Evolutionary conservation across 768 basidiomycete genomes (phyloP).

Genomic region (Trametopsis cervina): DNA sequence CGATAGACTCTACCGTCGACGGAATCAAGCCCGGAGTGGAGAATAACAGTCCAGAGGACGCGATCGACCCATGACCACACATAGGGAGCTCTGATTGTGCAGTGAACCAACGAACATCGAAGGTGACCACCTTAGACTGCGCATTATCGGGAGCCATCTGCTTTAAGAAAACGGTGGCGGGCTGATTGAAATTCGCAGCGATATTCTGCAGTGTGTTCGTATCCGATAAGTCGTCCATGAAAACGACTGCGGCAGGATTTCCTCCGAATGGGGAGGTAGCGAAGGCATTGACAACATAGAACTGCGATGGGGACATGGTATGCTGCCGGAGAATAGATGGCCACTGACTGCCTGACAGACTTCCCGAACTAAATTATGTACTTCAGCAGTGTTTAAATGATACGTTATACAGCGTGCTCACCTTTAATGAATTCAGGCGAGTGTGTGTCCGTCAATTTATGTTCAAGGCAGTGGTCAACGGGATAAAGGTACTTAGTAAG

Average conservation of each 20-base stretch:
- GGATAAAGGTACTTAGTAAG: too few species aligned
- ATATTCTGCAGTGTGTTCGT: conserved; percentile 27
- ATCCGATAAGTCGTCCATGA: conserved; percentile 26
- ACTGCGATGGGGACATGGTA: conserved; percentile 17
- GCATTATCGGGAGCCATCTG: conserved; percentile 19
- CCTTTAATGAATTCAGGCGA: background rate
- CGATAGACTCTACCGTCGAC: background rate
- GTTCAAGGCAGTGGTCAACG: too few species aligned
- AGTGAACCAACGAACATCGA: conserved; percentile 25
- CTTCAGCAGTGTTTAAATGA: background rate
- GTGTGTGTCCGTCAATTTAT: too few species aligned
- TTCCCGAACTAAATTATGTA: background rate
- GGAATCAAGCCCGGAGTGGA: background rate
- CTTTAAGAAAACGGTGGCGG: conserved; percentile 32
- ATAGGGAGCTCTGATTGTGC: conserved; percentile 4
- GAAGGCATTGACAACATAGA: conserved; percentile 39
- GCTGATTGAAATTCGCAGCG: conserved; percentile 39
- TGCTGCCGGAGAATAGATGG: background rate
- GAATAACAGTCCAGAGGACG: conserved; percentile 34
- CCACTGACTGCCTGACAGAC: background rate
- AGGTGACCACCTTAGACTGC: conserved; percentile 12
- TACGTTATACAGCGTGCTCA: background rate
- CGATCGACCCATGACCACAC: conserved; percentile 21
- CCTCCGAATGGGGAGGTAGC: conserved; percentile 34
- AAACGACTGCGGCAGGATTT: conserved; percentile 38